phyloP scores from a whole-genome alignment of 768 basidiomycete species.

The Mycena indigotica region DNA sequence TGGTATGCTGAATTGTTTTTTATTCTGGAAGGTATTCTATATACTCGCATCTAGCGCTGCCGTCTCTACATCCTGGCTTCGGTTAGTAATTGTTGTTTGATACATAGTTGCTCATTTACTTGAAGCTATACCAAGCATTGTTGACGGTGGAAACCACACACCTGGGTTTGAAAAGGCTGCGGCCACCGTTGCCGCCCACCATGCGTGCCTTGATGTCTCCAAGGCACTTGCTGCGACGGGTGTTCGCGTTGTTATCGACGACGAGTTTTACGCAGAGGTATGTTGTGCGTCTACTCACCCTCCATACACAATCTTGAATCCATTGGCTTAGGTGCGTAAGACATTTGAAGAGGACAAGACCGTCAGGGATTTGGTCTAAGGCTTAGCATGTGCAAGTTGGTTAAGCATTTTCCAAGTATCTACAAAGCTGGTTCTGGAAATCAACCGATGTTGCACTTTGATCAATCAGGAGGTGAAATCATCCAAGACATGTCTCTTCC shows the following conservation, averaged over 20 bases:
- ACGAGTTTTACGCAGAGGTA: constrained; percentile 61
- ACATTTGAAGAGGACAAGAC: constrained; percentile 51
- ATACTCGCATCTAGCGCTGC: constrained; percentile 44
- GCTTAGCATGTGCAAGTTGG: neutral
- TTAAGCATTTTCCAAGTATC: too few relatives aligned
- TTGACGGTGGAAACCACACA: constrained; percentile 80
- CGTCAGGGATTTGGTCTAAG: constrained; percentile 11
- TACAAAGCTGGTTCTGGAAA: too few relatives aligned
- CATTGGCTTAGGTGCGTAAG: constrained; percentile 44
- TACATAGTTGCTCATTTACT: neutral
- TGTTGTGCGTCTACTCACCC: constrained; percentile 7
- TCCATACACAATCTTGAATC: neutral
- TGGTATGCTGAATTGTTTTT: constrained; percentile 41
- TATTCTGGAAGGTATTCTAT: too few relatives aligned
- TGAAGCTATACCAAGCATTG: constrained; percentile 73
- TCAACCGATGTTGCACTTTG: too few relatives aligned
- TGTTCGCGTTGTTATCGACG: constrained; percentile 69
- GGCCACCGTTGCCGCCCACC: constrained; percentile 59
- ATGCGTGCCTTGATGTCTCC: constrained; percentile 65
- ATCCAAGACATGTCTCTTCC: too few relatives aligned
- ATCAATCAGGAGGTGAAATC: too few relatives aligned
- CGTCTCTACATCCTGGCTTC: constrained; percentile 75
- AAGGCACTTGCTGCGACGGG: constrained; percentile 75
- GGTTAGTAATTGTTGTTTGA: constrained; percentile 37
- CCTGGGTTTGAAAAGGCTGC: constrained; percentile 66